Evolutionary conservation across 225 moss, liverwort and hornwort genomes (phyloP).

Genomic region (Neckera pumila): DNA sequence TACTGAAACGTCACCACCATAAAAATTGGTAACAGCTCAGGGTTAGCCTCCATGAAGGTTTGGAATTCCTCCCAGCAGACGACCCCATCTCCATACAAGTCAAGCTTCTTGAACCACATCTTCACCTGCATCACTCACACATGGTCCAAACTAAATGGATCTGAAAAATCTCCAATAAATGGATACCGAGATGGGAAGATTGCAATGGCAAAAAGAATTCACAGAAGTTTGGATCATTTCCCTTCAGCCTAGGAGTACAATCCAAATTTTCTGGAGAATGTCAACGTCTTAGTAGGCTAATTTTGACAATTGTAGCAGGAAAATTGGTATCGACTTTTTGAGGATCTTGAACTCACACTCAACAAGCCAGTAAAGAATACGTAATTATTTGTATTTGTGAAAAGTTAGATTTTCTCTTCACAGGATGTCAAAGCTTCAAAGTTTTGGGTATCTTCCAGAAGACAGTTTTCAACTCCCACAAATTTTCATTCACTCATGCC

Average conservation of each 20-base stretch:
- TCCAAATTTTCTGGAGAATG: background rate
- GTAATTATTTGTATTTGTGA: background rate
- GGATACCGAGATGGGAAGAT: background rate
- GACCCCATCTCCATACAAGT: constrained; percentile 33
- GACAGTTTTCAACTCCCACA: background rate
- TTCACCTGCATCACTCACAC: constrained; percentile 35
- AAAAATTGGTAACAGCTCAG: constrained; percentile 72
- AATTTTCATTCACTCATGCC: no score
- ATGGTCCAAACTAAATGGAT: background rate
- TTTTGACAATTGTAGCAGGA: background rate
- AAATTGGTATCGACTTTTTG: background rate
- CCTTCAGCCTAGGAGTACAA: background rate
- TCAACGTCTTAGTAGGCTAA: background rate
- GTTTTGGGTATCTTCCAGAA: background rate
- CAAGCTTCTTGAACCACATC: constrained; percentile 64
- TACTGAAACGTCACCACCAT: constrained; percentile 28
- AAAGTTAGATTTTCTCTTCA: no score
- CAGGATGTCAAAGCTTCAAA: background rate
- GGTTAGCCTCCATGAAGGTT: constrained; percentile 59
- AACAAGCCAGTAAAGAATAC: background rate
- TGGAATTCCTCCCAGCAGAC: constrained; percentile 69
- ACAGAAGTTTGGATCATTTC: background rate
- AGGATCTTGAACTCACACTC: background rate
- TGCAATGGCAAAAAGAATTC: no score
- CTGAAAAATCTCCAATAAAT: background rate